Base-by-base conservation (phyloP, 371 early-diverging fungal genomes). In the Funneliformis caledonium region DNA sequence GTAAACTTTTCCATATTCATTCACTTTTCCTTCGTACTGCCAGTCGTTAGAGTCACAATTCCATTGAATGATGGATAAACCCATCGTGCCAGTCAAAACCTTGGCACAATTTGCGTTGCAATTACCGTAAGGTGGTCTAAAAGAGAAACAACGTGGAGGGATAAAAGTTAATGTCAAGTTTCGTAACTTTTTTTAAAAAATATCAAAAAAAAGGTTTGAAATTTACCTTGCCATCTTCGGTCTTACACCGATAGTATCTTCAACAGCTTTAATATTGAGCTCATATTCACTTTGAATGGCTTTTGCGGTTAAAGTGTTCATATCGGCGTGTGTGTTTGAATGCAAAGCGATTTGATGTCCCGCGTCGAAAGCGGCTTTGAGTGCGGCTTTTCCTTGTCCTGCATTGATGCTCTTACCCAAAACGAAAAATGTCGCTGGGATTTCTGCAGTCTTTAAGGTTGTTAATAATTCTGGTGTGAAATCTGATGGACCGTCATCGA, bases 401-500 rank as follows among this genome's bases (percentile, higher is more conserved):
- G 81, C 33, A 16, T 81, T 78, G 2, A 84, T 80, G 61, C 83
- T 83, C 22, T 70, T 76, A 11, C 93, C 93, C 78, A 91, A 87
- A n/a, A 93, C 86, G 60, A 83, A 84, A 76, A 85, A 85, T 61
- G 76, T 76, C 12, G 62, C 60, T 10, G 14, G 14, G 7, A 64
- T 14, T 12, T 62, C 7, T 61, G 60, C 59, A 4, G 79, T 48
- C n/a, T 86, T 85, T 52, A 93, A 82, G 26, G 83, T 78, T 45
- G 88, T 86, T 9, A 94, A 80, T 1, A 93, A 79, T 26, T 87
- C 82, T 19, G 31, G 60, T 8, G 91, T 90, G 33, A 31, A 31
- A 0, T 14, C 12, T 12, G 50, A 45, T 7, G 91, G 90, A 14
- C 92, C 93, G 76, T 93, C 92, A 81, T 93, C 93, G 82, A 90